Evolutionary conservation across 2,329 filamentous ascomycete species (phyloP), one percentile per base, ranked within the genome.

Genomic region (Sporothrix sp.): DNA sequence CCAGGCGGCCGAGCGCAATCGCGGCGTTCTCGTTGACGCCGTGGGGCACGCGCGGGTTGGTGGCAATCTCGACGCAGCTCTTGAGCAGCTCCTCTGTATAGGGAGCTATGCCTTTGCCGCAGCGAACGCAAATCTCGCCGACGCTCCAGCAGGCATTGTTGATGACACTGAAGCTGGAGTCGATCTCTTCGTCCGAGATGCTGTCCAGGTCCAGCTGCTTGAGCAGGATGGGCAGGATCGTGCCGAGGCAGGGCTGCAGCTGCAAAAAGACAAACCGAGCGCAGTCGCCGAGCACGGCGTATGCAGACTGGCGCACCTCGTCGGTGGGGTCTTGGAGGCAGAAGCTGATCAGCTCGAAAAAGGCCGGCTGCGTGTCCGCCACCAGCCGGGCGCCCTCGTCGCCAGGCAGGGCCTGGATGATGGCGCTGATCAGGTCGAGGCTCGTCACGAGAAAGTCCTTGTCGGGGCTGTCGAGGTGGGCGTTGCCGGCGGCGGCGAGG

Each of bases 101-200:
- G 1, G 84, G 84, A 1, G 75, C 75, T 79, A 96, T 86, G 49
- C 76, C 80, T 55, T 82, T 80, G 58, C 82, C 79, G 63, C 86
- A 76, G 54, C 87, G 82, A 66, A 95, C 82, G 14, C 89, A 81
- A 55, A 97, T 93, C 70, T 98, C 93, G 37, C 93, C 93, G 21
- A 82, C 83, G 7, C 90, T 94, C 93, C 93, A 98, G 70, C 91
- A 97, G 20, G 93, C 91, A 63, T 98, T 98, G 75, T 97, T 98
- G 53, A 97, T 82, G 27, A 97, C 90, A 54, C 89, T 88, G 65
- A 95, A 96, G 13, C 82, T 84, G 16, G 80, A 85, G 56, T 95
- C 87, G 42, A 88, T 81, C 54, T 89, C 85, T 59, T 94, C 87
- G 54, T 90, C 85, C 16, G 81, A 68, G 46, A 89, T 78, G 50